Conservation (phyloP, 164 flowering plant species). For the Euptelea pleiosperma region DNA sequence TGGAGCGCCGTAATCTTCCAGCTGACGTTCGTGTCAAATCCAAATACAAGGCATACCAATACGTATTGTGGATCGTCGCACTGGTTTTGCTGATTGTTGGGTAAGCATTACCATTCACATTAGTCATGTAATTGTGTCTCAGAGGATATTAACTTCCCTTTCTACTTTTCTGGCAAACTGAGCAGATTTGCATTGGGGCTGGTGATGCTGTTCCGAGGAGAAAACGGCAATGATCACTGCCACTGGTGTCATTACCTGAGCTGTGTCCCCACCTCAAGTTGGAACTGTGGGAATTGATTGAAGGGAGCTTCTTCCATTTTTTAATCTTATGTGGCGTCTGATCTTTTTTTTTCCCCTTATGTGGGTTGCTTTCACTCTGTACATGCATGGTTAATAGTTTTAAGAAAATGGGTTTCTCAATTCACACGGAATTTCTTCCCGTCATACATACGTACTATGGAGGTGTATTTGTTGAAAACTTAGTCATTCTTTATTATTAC, state of each 20-base stretch:
- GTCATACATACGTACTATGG: too few relatives aligned
- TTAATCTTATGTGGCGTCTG: neutral
- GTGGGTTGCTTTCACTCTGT: neutral
- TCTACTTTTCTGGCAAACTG: neutral
- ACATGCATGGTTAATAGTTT: neutral
- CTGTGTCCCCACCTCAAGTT: slow-evolving; percentile 75
- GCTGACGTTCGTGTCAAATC: slow-evolving; percentile 39
- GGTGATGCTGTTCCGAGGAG: slow-evolving; percentile 76
- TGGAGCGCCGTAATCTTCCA: slow-evolving; percentile 46
- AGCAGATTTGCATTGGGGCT: slow-evolving; percentile 59
- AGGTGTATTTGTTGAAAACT: too few relatives aligned
- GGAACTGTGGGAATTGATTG: slow-evolving; percentile 37
- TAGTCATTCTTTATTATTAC: too few relatives aligned
- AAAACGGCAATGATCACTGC: slow-evolving; percentile 64
- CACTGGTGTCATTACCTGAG: slow-evolving; percentile 76
- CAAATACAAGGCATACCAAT: slow-evolving; percentile 68
- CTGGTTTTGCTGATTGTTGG: slow-evolving; percentile 54
- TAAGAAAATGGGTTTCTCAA: too few relatives aligned
- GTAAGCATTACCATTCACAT: slow-evolving; percentile 31
- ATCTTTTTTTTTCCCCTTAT: neutral
- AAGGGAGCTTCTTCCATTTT: neutral
- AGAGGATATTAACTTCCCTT: neutral
- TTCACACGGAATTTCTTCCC: too few relatives aligned
- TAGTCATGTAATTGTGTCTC: too few relatives aligned
- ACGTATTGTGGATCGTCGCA: slow-evolving; percentile 49